phyloP scores from a whole-genome alignment of 306 rosid species.

The Trifolium fragiferum region DNA sequence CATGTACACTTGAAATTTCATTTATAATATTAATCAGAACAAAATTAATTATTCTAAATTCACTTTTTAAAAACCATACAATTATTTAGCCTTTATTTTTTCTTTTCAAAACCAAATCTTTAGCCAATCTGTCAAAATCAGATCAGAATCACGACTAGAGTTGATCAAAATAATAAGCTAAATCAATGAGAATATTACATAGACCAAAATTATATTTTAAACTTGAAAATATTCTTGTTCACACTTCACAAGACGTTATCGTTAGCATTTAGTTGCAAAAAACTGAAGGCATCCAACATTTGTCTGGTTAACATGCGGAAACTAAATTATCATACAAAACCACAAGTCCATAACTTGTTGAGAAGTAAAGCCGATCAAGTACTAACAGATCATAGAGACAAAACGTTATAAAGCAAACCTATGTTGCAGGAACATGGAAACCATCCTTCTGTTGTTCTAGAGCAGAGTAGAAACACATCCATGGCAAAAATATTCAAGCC shows the following conservation, averaged over 20 bases:
- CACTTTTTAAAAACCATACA: background rate
- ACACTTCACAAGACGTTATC: background rate
- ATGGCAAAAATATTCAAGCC: conserved; percentile 27
- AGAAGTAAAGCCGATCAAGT: conserved; percentile 2
- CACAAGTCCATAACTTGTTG: conserved; percentile 28
- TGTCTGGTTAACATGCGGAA: conserved; percentile 28
- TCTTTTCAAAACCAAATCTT: background rate
- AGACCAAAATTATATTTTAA: background rate
- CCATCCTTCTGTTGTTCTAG: conserved; percentile 32
- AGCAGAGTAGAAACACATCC: conserved; percentile 26
- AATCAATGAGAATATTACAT: background rate
- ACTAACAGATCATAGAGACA: conserved; percentile 25
- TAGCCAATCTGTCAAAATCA: background rate
- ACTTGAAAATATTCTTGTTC: background rate
- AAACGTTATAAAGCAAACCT: background rate
- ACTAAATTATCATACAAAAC: conserved; percentile 29
- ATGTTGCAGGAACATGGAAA: conserved; percentile 31
- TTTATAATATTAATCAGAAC: background rate
- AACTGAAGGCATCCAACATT: conserved; percentile 27
- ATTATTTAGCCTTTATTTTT: background rate
- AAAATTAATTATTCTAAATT: background rate
- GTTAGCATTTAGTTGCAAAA: conserved; percentile 38
- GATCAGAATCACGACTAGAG: background rate
- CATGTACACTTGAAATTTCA: background rate
- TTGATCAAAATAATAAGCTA: background rate